Evolutionary conservation across 345 rosid genomes (phyloP).

Genomic region (Noccaea caerulescens): DNA sequence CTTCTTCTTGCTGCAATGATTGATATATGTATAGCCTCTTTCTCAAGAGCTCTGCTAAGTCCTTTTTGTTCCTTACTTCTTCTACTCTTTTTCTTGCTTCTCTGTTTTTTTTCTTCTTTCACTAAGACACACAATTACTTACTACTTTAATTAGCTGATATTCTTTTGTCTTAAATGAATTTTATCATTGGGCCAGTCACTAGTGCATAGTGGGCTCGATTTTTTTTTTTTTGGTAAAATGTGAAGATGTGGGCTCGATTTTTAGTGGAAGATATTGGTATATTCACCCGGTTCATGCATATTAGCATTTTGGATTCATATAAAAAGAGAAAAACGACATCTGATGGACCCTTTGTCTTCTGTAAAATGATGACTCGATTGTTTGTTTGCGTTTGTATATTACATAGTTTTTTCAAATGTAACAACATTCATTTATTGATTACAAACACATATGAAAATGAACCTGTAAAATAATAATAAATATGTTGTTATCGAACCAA

Average conservation of each 20-base stretch:
- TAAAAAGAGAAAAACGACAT: not conserved
- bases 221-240: too few relatives aligned
- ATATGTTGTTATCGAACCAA: too few relatives aligned
- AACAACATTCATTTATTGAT: too few relatives aligned
- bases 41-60: slow-evolving; percentile 33
- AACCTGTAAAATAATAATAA: too few relatives aligned
- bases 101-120: slow-evolving; percentile 17
- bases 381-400: not conserved
- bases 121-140: slow-evolving; percentile 14
- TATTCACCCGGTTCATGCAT: not conserved
- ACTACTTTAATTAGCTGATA: not conserved
- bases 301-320: not conserved
- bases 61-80: slow-evolving; percentile 18
- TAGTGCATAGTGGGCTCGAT: slow-evolving; percentile 1
- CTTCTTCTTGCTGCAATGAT: not conserved
- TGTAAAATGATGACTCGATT: not conserved
- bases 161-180: not conserved
- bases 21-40: slow-evolving; percentile 44
- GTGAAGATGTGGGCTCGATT: too few relatives aligned
- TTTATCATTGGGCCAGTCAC: slow-evolving; percentile 12
- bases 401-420: too few relatives aligned
- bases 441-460: too few relatives aligned
- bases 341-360: slow-evolving; percentile 5
- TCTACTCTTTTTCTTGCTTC: not conserved
- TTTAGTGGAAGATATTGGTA: slow-evolving; percentile 14